Percentiles rank a stretch among this genome's conserved stretches.
phyloP scores from a whole-genome alignment of 1,284 basidiomycete genomes.

The Neolentinus lepideus region DNA sequence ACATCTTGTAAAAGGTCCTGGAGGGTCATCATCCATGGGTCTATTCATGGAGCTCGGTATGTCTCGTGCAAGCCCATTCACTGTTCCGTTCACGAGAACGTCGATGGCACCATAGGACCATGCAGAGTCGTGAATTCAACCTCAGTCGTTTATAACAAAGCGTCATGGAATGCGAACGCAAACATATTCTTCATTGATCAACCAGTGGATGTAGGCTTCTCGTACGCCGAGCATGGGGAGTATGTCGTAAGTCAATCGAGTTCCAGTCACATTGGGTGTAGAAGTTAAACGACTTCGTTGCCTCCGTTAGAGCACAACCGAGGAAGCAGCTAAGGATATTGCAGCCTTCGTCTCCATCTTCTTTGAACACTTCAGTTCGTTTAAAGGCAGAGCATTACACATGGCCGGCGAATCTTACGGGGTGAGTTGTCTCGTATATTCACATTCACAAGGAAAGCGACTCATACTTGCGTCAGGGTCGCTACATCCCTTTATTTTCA shows the following conservation, averaged over 20 bases:
- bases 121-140: slow-evolving; percentile 39
- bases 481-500: slow-evolving; percentile 78
- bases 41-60: slow-evolving; percentile 62
- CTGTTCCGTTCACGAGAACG: too few species aligned
- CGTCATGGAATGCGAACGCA: slow-evolving; percentile 65
- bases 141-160: slow-evolving; percentile 42
- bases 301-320: slow-evolving; percentile 29
- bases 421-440: slow-evolving; percentile 5
- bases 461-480: slow-evolving; percentile 34
- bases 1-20: slow-evolving; percentile 28
- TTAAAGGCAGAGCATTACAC: slow-evolving; percentile 32
- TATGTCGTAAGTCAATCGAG: slow-evolving; percentile 35
- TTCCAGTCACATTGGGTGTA: too few species aligned
- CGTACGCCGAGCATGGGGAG: slow-evolving; percentile 67
- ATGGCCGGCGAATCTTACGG: slow-evolving; percentile 33
- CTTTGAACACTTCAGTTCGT: slow-evolving; percentile 34
- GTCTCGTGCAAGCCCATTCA: slow-evolving; percentile 4
- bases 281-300: too few species aligned
- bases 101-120: slow-evolving; percentile 29
- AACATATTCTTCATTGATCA: slow-evolving; percentile 71
- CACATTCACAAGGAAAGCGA: background rate
- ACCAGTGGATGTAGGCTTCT: slow-evolving; percentile 63
- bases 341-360: slow-evolving; percentile 50
- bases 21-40: slow-evolving; percentile 48
- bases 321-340: slow-evolving; percentile 35